These are phyloP conservation scores for Aspergillus affinis DNA, from an alignment of 495 filamentous ascomycete species.

Conservation along the genomic window DNA sequence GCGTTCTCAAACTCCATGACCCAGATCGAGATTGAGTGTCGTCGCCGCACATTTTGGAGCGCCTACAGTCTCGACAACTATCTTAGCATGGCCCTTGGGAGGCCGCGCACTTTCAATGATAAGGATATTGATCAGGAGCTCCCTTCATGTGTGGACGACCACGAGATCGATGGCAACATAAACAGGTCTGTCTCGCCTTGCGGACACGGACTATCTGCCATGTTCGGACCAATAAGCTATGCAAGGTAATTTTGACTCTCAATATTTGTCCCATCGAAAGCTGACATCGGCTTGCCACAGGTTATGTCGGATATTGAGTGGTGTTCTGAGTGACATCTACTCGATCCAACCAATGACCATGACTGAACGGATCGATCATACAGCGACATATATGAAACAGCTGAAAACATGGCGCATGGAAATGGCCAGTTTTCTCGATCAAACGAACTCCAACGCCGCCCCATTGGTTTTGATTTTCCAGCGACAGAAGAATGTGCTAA, in stretches of 20 bases:
- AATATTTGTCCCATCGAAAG: background rate
- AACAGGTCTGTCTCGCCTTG: background rate
- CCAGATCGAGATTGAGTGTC: background rate
- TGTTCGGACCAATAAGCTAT: background rate
- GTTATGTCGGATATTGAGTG: conserved; percentile 1
- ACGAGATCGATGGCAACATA: background rate
- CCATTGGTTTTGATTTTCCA: background rate
- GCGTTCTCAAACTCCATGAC: conserved; percentile 1
- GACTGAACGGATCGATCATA: background rate
- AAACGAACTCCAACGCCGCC: background rate
- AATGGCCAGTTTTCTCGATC: background rate
- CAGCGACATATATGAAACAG: background rate
- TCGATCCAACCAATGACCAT: background rate
- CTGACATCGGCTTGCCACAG: background rate
- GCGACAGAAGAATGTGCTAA: background rate
- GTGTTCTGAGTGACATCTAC: conserved; percentile 1
- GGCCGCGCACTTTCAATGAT: conserved; percentile 1
- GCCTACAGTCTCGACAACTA: background rate
- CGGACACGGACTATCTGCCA: background rate
- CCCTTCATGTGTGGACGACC: background rate
- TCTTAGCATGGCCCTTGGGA: background rate
- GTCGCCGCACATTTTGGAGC: background rate
- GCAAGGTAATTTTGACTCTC: conserved; percentile 1
- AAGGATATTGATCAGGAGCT: conserved; percentile 1
- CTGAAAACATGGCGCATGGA: background rate